Evolutionary conservation across 176 grass and related monocot species (phyloP).

Genomic region (Zizania latifolia): DNA sequence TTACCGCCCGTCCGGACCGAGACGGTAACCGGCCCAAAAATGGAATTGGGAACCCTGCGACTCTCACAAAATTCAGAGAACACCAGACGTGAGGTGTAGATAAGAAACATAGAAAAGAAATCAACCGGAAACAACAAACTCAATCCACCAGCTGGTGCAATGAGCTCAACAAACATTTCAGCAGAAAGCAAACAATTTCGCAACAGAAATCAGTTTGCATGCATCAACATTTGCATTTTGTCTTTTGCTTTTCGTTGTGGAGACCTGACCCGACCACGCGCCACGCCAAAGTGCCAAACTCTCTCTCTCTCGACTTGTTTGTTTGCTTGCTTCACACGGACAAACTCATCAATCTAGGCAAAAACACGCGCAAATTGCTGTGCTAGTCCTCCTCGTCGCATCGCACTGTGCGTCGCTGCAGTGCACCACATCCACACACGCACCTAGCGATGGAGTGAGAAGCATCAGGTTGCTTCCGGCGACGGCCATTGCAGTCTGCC

Average conservation of each 20-base stretch:
- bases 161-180: not conserved
- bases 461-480: constrained; percentile 73
- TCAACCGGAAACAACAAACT: no score
- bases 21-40: no score
- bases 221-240: not conserved
- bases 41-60: no score
- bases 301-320: no score
- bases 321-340: constrained; percentile 11
- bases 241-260: not conserved
- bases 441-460: constrained; percentile 42
- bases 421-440: constrained; percentile 26
- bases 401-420: constrained; percentile 19
- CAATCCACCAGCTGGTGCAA: not conserved
- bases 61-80: not conserved
- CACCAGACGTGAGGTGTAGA: not conserved
- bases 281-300: constrained; percentile 3
- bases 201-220: constrained; percentile 4
- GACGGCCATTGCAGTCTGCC: constrained; percentile 54
- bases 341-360: not conserved
- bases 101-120: no score
- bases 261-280: constrained; percentile 20
- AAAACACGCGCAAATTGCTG: constrained; percentile 29
- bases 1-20: no score
- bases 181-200: not conserved
- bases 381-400: not conserved